Evolutionary conservation across 1,139 yeast genomes (phyloP).

Genomic region (Protomyces lactucae-debilis): DNA sequence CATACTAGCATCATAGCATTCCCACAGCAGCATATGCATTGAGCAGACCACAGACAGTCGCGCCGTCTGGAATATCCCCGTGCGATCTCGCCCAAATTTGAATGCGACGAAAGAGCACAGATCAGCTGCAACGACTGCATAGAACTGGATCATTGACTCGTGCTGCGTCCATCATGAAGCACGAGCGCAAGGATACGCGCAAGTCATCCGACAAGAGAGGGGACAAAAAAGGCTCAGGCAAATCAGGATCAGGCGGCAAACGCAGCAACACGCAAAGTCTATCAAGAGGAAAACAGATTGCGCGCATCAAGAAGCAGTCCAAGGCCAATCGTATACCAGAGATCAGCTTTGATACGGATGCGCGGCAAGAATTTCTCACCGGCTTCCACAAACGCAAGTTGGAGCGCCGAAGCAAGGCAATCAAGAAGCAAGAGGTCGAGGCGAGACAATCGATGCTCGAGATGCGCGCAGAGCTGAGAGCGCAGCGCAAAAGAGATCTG

Average conservation of each 20-base stretch:
- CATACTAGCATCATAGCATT: too few species aligned
- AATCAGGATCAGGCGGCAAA: not conserved
- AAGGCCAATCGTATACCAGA: conserved; percentile 14
- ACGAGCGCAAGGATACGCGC: not conserved
- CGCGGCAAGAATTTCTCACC: conserved; percentile 61
- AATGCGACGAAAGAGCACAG: too few species aligned
- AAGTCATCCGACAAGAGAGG: not conserved
- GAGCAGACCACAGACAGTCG: too few species aligned
- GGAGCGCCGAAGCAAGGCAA: conserved; percentile 81
- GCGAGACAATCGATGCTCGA: conserved; percentile 69
- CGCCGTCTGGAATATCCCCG: too few species aligned
- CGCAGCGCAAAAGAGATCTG: conserved; percentile 63
- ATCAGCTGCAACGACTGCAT: too few species aligned
- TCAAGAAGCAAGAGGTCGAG: conserved; percentile 66
- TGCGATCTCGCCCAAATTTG: too few species aligned
- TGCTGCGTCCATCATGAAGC: not conserved
- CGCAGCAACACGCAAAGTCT: conserved; percentile 19
- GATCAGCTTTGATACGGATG: conserved; percentile 23
- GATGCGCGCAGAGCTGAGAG: conserved; percentile 60
- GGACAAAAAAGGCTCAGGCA: not conserved
- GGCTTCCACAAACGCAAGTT: conserved; percentile 94
- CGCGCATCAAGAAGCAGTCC: conserved; percentile 3
- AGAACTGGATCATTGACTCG: too few species aligned
- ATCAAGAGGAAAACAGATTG: conserved; percentile 17
- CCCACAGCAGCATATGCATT: too few species aligned